A percentile compares a stretch with the other conserved stretches of the same genome.
These are phyloP conservation scores for Sugiyamaella floridensis DNA, from an alignment of 805 yeast species.

Conservation along the genomic window DNA sequence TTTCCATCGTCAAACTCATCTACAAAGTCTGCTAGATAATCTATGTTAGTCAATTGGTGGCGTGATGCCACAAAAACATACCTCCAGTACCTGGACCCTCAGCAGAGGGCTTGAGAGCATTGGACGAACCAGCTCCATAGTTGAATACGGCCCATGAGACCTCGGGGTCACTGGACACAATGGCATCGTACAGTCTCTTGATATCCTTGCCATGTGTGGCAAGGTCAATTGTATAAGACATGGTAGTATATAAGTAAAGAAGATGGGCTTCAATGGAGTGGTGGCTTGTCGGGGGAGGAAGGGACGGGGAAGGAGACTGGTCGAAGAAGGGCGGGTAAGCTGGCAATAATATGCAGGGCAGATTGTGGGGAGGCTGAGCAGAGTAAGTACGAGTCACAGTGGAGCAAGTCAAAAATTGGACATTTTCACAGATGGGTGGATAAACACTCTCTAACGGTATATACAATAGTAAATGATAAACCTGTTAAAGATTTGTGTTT, in stretches of 20 bases:
- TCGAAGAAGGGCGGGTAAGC: no score
- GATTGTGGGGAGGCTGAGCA: no score
- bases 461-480: no score
- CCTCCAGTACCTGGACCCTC: slow-evolving; percentile 30
- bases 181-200: slow-evolving; percentile 65
- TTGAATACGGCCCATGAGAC: slow-evolving; percentile 75
- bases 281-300: not conserved
- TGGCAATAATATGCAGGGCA: no score
- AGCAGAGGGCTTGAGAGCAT: slow-evolving; percentile 35
- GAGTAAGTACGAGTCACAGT: no score
- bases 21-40: slow-evolving; percentile 69
- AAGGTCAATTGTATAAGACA: slow-evolving; percentile 40
- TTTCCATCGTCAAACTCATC: slow-evolving; percentile 77
- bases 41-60: slow-evolving; percentile 40
- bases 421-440: no score
- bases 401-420: no score
- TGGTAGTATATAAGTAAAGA: slow-evolving; percentile 3
- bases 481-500: no score
- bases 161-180: slow-evolving; percentile 68
- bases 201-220: slow-evolving; percentile 69
- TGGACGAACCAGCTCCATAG: slow-evolving; percentile 50
- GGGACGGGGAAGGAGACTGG: not conserved
- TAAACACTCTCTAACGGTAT: no score
- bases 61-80: slow-evolving; percentile 7
- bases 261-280: not conserved